phyloP scores from a whole-genome alignment of 495 filamentous ascomycete species.

The Peziza echinospora region DNA sequence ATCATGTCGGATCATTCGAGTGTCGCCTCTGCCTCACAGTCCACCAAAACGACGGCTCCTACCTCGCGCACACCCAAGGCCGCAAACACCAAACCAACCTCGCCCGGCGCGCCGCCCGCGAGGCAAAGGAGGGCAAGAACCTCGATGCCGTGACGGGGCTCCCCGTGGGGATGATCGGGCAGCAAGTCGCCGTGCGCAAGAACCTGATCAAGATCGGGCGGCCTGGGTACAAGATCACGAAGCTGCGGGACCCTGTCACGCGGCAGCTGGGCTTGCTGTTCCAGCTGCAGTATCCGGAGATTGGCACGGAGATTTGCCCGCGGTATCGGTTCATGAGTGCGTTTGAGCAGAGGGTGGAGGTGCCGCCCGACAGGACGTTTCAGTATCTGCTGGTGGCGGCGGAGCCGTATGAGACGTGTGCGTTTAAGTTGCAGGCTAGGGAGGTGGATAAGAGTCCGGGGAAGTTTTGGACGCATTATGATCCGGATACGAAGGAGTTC shows the following conservation, averaged over 20 bases:
- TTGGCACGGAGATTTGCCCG: slow-evolving; percentile 49
- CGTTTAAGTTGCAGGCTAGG: slow-evolving; percentile 83
- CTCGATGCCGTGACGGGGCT: slow-evolving; percentile 55
- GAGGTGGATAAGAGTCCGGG: slow-evolving; percentile 82
- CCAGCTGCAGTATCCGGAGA: slow-evolving; percentile 90
- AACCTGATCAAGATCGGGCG: slow-evolving; percentile 95
- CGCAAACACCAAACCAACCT: slow-evolving; percentile 99
- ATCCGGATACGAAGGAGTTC: slow-evolving; percentile 90
- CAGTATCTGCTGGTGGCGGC: slow-evolving; percentile 92
- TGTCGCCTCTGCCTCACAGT: slow-evolving; percentile 94
- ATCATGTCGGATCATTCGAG: slow-evolving; percentile 95
- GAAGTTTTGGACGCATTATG: slow-evolving; percentile 83
- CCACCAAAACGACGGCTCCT: slow-evolving; percentile 99
- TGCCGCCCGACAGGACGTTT: slow-evolving; percentile 77
- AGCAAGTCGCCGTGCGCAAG: slow-evolving; percentile 52
- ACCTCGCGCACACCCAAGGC: slow-evolving; percentile 95
- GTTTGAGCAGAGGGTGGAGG: slow-evolving; percentile 87
- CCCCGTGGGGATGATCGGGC: slow-evolving; percentile 50
- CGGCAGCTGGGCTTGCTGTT: slow-evolving; percentile 78
- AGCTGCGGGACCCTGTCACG: slow-evolving; percentile 74
- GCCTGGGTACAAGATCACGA: slow-evolving; percentile 95
- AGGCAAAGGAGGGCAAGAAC: slow-evolving; percentile 68
- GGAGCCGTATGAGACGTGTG: slow-evolving; percentile 94
- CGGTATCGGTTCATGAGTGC: slow-evolving; percentile 93
- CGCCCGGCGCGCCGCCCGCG: slow-evolving; percentile 79